Evolutionary conservation across 2,329 filamentous ascomycete species (phyloP).

Genomic region (Arthrobotrys megalospora): DNA sequence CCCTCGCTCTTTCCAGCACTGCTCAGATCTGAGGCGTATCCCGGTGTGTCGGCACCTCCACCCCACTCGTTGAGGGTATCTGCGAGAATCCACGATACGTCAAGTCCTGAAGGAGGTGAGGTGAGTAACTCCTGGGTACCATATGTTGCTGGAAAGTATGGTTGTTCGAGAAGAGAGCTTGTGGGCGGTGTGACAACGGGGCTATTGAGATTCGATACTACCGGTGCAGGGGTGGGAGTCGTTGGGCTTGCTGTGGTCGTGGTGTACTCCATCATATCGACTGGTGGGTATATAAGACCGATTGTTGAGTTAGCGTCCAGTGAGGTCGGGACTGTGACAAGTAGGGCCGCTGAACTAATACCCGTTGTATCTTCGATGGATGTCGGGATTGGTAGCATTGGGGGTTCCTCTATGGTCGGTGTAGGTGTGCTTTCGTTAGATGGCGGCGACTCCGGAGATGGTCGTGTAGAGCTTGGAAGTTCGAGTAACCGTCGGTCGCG

Average conservation of each 20-base stretch:
- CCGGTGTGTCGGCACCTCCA: neutral
- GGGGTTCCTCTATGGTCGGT: constrained; percentile 15
- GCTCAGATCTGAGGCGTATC: constrained; percentile 31
- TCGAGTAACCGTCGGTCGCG: constrained; percentile 48
- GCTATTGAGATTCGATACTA: constrained; percentile 46
- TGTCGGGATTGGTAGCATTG: constrained; percentile 25
- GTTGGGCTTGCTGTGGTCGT: constrained; percentile 34
- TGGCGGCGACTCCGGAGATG: constrained; percentile 51
- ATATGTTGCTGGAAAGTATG: constrained; percentile 48
- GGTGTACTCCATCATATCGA: constrained; percentile 59
- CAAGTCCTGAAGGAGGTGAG: constrained; percentile 32
- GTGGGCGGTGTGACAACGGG: constrained; percentile 46
- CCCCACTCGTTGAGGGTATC: constrained; percentile 27
- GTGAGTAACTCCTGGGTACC: constrained; percentile 48
- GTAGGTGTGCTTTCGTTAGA: constrained; percentile 46
- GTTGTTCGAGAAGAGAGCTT: constrained; percentile 16
- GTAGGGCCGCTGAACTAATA: constrained; percentile 24
- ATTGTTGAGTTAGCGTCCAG: constrained; percentile 24
- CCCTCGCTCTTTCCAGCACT: constrained; percentile 44
- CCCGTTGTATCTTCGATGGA: constrained; percentile 10
- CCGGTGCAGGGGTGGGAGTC: constrained; percentile 28
- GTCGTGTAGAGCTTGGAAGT: constrained; percentile 54
- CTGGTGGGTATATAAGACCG: constrained; percentile 33
- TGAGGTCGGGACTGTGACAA: neutral
- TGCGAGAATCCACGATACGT: constrained; percentile 42